phyloP scores from a whole-genome alignment of 2,329 filamentous ascomycete genomes.

The Fusarium euwallaceae region DNA sequence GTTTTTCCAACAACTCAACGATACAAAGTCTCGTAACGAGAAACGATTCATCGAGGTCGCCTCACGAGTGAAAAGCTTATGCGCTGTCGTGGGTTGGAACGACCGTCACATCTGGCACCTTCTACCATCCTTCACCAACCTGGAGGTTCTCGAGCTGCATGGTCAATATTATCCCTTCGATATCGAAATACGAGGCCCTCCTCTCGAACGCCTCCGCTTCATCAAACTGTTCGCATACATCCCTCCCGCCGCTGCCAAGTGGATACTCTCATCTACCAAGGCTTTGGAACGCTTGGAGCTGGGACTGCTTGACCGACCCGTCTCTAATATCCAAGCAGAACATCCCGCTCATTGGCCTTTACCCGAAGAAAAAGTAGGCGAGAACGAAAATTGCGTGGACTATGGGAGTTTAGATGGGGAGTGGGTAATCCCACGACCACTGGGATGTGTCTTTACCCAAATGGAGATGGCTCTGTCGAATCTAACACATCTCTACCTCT shows the following conservation, averaged over 20 bases:
- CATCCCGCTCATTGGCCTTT: background rate
- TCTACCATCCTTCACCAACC: slow-evolving; percentile 24
- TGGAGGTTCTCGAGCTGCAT: slow-evolving; percentile 30
- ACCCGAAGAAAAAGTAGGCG: background rate
- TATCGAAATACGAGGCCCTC: background rate
- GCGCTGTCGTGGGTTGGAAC: slow-evolving; percentile 10
- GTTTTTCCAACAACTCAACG: slow-evolving; percentile 5
- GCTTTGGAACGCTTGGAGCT: slow-evolving; percentile 29
- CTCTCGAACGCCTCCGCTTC: slow-evolving; percentile 8
- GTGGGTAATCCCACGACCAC: slow-evolving; percentile 12
- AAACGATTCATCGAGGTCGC: background rate
- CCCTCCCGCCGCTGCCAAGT: slow-evolving; percentile 3
- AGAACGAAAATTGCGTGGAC: background rate
- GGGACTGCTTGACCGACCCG: slow-evolving; percentile 25
- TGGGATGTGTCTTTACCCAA: slow-evolving; percentile 6
- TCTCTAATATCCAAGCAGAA: rapidly evolving
- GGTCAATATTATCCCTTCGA: rapidly evolving
- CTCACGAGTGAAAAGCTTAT: slow-evolving; percentile 18
- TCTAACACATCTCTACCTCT: slow-evolving; percentile 14
- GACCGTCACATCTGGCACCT: slow-evolving; percentile 17
- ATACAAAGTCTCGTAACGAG: background rate
- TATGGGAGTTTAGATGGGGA: background rate
- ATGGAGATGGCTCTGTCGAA: background rate
- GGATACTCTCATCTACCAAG: slow-evolving; percentile 5
- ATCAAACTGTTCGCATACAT: slow-evolving; percentile 31